Conservation (phyloP, 2,329 filamentous ascomycete genomes). For the Davidsoniella eucalypti region DNA sequence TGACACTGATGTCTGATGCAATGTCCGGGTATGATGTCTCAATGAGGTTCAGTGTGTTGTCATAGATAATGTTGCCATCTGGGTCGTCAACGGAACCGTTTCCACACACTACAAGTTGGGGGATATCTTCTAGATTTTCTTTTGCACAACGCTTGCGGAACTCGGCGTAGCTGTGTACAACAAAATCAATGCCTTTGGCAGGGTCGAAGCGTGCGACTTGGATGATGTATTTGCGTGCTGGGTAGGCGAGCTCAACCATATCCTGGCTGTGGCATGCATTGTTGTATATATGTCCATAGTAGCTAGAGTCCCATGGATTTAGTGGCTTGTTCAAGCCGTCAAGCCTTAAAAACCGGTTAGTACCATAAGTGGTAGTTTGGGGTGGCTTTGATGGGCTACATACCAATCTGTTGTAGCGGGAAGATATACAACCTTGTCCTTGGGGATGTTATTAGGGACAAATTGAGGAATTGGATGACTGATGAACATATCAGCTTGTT, state of each 20-base stretch:
- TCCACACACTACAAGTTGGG: constrained; percentile 62
- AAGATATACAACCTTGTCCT: constrained; percentile 53
- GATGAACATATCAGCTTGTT: constrained; percentile 60
- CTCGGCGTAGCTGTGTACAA: constrained; percentile 59
- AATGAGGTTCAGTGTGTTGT: constrained; percentile 52
- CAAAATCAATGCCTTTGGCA: constrained; percentile 64
- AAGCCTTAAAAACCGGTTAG: constrained; percentile 23
- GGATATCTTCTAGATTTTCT: constrained; percentile 33
- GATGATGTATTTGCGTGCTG: constrained; percentile 52
- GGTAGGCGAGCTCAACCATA: constrained; percentile 43
- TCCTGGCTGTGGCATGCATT: constrained; percentile 39
- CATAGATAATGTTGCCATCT: constrained; percentile 55
- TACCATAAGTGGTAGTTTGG: background rate
- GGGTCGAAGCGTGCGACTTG: constrained; percentile 75
- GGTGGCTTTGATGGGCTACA: constrained; percentile 15
- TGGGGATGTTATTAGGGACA: constrained; percentile 51
- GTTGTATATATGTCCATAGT: constrained; percentile 62
- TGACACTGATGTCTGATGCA: constrained; percentile 51
- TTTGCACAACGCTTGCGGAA: constrained; percentile 47
- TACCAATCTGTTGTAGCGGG: constrained; percentile 69
- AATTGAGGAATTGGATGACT: constrained; percentile 65
- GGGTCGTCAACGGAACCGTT: constrained; percentile 72
- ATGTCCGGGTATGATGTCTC: constrained; percentile 45
- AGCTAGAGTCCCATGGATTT: constrained; percentile 51
- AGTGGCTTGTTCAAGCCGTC: constrained; percentile 68